phyloP scores from a whole-genome alignment of 2,329 filamentous ascomycete genomes.

The Macroventuria anomochaeta region DNA sequence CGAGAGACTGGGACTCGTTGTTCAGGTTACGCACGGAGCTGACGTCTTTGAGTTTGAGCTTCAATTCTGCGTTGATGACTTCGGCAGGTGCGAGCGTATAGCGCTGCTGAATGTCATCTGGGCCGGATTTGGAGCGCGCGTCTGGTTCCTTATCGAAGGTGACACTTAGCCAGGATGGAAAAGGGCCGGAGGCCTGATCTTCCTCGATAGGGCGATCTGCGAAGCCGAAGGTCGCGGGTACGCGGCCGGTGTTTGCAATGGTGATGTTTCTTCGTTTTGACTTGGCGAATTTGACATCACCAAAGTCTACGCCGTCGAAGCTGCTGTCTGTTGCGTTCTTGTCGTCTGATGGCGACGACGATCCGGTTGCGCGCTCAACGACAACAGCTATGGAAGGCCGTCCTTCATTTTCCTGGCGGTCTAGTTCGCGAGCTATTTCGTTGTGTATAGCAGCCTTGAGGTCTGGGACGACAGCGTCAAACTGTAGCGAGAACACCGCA shows the following conservation, averaged over 20 bases:
- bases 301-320: conserved; percentile 75
- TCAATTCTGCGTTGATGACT: conserved; percentile 73
- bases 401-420: conserved; percentile 89
- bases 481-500: conserved; percentile 82
- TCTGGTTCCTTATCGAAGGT: conserved; percentile 65
- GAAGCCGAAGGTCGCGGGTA: conserved; percentile 80
- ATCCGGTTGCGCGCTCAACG: conserved; percentile 64
- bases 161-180: conserved; percentile 74
- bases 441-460: conserved; percentile 83
- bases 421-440: conserved; percentile 85
- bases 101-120: conserved; percentile 49
- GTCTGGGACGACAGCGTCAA: conserved; percentile 84
- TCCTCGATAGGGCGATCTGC: conserved; percentile 70
- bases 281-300: conserved; percentile 72
- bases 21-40: conserved; percentile 74
- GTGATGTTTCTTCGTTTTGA: conserved; percentile 73
- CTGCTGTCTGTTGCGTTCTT: conserved; percentile 46
- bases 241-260: conserved; percentile 89
- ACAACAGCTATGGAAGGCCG: conserved; percentile 83
- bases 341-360: conserved; percentile 22
- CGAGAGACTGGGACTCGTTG: conserved; percentile 67
- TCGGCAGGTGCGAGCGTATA: conserved; percentile 85
- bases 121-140: conserved; percentile 32
- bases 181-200: conserved; percentile 50
- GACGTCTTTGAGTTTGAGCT: conserved; percentile 69